Evolutionary conservation across 805 yeast species (phyloP), one percentile per base, ranked within the genome.

Genomic region (Ogataea henricii): DNA sequence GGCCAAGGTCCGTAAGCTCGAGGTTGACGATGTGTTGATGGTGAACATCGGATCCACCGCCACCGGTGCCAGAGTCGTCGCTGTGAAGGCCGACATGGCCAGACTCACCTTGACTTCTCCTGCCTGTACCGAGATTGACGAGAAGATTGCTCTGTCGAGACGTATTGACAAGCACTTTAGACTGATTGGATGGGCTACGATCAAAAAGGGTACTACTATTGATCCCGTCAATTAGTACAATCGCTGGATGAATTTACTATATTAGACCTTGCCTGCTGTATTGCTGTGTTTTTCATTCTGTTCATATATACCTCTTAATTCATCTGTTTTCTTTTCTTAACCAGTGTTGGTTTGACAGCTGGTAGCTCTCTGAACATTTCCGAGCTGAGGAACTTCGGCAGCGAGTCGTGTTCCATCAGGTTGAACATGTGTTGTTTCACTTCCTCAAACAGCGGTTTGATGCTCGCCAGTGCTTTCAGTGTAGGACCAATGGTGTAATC

Each of bases 131-230:
- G 97, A 92, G 77, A 80, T 92, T 43, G 89, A 95, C 59, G 99
- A 94, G 77, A 92, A 94, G 85, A 92, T 94, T 70, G 99, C 99
- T 33, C 77, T 94, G 66, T 90, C 97, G 38, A 88, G 99, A 81
- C 91, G 99, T 82, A 94, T 94, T 63, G 99, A 94, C 69, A 92
- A 92, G 82, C 99, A 94, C 72, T 94, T 97, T 96, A 94, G 99
- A 81, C 80, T 94, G 69, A 94, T 94, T 74, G 99, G 99, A 63
- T 94, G 99, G 99, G 99, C 99, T 61, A 90, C 96, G 43, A 92
- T 91, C 69, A 87, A 87, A 74, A 89, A 88, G 73, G 97, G 97
- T 73, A 85, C 91, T 52, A 85, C 91, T 48, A 79, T 87, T 67
- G 95, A 87, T 65, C 94, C 94, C 59, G 73, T 83, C 60, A 77